phyloP scores from a whole-genome alignment of 2,329 filamentous ascomycete species.

The Nemania sp. region DNA sequence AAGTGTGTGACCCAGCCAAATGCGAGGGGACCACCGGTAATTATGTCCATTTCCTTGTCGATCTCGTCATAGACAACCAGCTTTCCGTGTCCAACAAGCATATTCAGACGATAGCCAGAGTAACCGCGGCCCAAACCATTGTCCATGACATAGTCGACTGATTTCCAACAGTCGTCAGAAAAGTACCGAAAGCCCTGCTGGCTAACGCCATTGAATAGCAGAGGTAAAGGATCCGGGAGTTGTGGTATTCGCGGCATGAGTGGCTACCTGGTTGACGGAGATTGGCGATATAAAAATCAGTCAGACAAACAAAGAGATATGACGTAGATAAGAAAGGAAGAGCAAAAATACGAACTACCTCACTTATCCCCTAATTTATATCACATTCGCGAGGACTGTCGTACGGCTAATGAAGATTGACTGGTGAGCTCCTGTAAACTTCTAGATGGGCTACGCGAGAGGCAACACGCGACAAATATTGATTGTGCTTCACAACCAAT shows the following conservation, averaged over 20 bases:
- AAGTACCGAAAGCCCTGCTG: not conserved
- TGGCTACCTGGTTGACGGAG: too few relatives aligned
- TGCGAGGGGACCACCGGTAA: not conserved
- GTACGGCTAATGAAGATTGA: too few relatives aligned
- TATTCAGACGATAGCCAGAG: not conserved
- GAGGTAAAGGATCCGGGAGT: not conserved
- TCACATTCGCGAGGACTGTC: too few relatives aligned
- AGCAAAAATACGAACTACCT: too few relatives aligned
- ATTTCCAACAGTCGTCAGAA: not conserved
- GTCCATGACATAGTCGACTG: not conserved
- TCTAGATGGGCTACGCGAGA: too few relatives aligned
- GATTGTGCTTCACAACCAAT: not conserved
- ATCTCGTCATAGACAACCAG: conserved; percentile 4
- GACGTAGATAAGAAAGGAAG: too few relatives aligned
- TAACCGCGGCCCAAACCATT: conserved; percentile 4
- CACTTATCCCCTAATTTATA: too few relatives aligned
- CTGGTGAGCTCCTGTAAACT: too few relatives aligned
- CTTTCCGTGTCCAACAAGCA: not conserved
- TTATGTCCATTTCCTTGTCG: conserved; percentile 1
- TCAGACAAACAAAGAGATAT: too few relatives aligned
- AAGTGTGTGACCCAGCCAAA: conserved; percentile 11
- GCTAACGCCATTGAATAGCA: not conserved
- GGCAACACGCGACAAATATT: too few relatives aligned
- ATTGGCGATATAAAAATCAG: too few relatives aligned
- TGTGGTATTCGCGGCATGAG: too few relatives aligned